Evolutionary conservation across 2,329 filamentous ascomycete genomes (phyloP).

Genomic region (Raffaelea deltoideospora): DNA sequence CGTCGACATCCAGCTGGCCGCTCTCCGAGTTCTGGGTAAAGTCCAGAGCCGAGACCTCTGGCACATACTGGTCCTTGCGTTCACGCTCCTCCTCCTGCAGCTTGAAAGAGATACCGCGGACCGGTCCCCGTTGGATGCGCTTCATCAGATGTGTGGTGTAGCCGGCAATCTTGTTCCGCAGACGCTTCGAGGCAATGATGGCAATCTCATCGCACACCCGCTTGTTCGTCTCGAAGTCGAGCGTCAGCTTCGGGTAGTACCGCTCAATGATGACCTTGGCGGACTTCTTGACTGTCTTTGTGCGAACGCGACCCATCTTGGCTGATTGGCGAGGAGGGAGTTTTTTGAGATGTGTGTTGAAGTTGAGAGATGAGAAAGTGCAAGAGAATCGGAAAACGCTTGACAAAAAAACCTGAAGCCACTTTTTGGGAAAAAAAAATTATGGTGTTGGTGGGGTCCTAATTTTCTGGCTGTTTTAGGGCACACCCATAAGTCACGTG

Average conservation of each 20-base stretch:
- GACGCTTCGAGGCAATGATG: conserved; percentile 97
- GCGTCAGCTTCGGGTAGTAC: conserved; percentile 93
- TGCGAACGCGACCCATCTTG: conserved; percentile 58
- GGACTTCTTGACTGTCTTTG: conserved; percentile 58
- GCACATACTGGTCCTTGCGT: conserved; percentile 99
- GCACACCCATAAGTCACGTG: too few relatives aligned
- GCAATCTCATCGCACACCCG: conserved; percentile 95
- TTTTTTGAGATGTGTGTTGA: too few relatives aligned
- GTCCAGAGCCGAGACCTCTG: conserved; percentile 96
- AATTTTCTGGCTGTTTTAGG: too few relatives aligned
- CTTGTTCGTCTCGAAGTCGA: conserved; percentile 97
- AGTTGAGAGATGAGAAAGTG: too few relatives aligned
- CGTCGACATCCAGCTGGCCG: conserved; percentile 87
- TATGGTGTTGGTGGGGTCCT: too few relatives aligned
- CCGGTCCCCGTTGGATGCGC: conserved; percentile 97
- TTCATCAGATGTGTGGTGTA: conserved; percentile 99
- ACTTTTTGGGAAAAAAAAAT: too few relatives aligned
- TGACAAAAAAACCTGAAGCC: too few relatives aligned
- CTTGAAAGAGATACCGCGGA: conserved; percentile 99
- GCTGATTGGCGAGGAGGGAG: conserved; percentile 20
- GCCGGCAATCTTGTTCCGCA: conserved; percentile 98
- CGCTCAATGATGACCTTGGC: conserved; percentile 99
- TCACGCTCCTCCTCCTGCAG: conserved; percentile 99
- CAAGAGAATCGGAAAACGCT: background rate
- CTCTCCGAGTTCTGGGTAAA: conserved; percentile 88